Conservation (phyloP, 495 filamentous ascomycete genomes). For the Talaromyces stipitatus region DNA sequence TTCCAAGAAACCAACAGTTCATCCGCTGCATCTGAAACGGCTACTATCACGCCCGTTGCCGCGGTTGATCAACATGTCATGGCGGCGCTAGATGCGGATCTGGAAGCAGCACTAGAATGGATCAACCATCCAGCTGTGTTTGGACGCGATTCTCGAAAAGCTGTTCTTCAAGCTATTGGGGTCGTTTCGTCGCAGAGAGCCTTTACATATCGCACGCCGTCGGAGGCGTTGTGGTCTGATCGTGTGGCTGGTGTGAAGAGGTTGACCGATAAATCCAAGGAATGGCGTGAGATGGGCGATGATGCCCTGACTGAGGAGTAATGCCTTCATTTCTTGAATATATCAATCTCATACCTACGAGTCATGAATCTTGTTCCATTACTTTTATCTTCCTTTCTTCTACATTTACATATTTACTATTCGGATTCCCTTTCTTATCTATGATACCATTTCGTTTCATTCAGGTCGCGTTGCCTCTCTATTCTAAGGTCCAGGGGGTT, state of each 20-base stretch:
- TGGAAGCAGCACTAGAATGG: constrained; percentile 95
- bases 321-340: constrained; percentile 9
- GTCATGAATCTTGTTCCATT: background rate
- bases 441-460: constrained; percentile 9
- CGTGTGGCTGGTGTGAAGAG: constrained; percentile 69
- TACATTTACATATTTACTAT: background rate
- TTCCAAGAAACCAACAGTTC: constrained; percentile 33
- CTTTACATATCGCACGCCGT: constrained; percentile 84
- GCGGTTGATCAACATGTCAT: constrained; percentile 75
- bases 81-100: constrained; percentile 79
- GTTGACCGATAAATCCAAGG: constrained; percentile 68
- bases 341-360: background rate
- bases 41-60: constrained; percentile 56
- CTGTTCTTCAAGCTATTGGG: constrained; percentile 91
- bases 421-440: background rate
- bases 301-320: constrained; percentile 78
- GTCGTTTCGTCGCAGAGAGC: constrained; percentile 91
- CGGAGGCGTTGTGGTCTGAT: constrained; percentile 79
- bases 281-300: constrained; percentile 80
- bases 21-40: constrained; percentile 35
- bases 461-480: background rate
- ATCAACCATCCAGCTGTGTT: constrained; percentile 97
- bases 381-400: background rate
- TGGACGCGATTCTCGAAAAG: constrained; percentile 88
- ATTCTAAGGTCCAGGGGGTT: too few relatives aligned